A percentile compares a stretch with the other conserved stretches of the same genome.
These are phyloP conservation scores for Penicillium paxilli DNA, from an alignment of 495 filamentous ascomycete species.

Conservation along the genomic window DNA sequence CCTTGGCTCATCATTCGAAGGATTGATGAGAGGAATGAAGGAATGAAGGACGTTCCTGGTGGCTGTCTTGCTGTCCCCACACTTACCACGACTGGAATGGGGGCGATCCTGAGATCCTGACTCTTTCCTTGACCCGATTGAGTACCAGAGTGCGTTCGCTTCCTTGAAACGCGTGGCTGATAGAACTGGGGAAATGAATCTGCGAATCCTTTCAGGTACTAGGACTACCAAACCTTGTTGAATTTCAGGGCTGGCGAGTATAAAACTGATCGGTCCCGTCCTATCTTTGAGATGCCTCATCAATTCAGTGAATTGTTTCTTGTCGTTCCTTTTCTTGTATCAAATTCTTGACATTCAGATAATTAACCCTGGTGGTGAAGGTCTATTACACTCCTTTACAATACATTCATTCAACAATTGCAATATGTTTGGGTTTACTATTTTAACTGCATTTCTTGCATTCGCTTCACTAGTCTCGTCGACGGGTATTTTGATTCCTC, in stretches of 20 bases:
- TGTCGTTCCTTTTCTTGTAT: constrained; percentile 6
- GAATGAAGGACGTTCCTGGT: not conserved
- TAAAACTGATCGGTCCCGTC: not conserved
- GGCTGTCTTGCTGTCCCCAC: not conserved
- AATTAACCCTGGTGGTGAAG: not conserved
- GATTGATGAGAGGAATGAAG: not conserved
- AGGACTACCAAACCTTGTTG: not conserved
- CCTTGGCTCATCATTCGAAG: not conserved
- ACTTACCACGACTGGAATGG: not conserved
- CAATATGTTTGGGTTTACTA: constrained; percentile 11
- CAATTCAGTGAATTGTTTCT: constrained; percentile 4
- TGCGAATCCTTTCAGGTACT: not conserved
- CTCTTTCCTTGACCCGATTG: not conserved
- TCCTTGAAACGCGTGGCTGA: constrained; percentile 9
- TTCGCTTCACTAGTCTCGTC: constrained; percentile 2
- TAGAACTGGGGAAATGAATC: not conserved
- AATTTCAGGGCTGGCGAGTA: no score
- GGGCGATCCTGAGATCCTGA: not conserved
- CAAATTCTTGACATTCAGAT: not conserved
- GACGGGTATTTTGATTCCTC: constrained; percentile 45
- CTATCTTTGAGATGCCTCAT: not conserved
- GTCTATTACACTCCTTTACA: constrained; percentile 2
- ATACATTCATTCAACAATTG: not conserved
- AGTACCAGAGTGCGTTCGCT: not conserved
- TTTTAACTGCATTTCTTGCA: constrained; percentile 5